phyloP scores from a whole-genome alignment of 139 green algal species.

The Chlamydomonas sp. region DNA sequence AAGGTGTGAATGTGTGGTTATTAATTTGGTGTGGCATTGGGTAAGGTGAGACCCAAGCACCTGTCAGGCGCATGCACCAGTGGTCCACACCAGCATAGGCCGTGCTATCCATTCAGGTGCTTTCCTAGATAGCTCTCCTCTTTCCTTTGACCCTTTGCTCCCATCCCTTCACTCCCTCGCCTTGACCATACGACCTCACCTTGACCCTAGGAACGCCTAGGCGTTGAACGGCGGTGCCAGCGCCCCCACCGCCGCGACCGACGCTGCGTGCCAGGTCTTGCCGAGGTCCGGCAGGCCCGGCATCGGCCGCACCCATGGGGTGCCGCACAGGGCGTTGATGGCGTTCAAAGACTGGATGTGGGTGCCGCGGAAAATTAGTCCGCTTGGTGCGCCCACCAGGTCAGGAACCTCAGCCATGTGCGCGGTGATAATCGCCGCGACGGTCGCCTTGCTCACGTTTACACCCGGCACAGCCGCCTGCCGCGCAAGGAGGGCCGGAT shows the following conservation, averaged over 20 bases:
- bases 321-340: background rate
- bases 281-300: background rate
- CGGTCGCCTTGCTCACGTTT: background rate
- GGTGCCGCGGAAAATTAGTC: background rate
- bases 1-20: no score
- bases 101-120: no score
- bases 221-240: background rate
- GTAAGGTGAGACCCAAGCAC: no score
- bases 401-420: background rate
- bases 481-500: background rate
- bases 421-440: background rate
- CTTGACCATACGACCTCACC: no score
- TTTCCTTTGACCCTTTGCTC: no score
- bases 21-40: no score
- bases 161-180: no score
- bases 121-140: no score
- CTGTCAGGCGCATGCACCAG: no score
- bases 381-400: background rate
- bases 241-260: background rate
- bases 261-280: background rate
- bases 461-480: background rate
- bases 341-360: background rate
- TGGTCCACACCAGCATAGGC: no score
- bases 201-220: background rate
- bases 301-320: background rate